Evolutionary conservation across 371 early-diverging fungal species (phyloP).

Genomic region (Blakeslea trispora): DNA sequence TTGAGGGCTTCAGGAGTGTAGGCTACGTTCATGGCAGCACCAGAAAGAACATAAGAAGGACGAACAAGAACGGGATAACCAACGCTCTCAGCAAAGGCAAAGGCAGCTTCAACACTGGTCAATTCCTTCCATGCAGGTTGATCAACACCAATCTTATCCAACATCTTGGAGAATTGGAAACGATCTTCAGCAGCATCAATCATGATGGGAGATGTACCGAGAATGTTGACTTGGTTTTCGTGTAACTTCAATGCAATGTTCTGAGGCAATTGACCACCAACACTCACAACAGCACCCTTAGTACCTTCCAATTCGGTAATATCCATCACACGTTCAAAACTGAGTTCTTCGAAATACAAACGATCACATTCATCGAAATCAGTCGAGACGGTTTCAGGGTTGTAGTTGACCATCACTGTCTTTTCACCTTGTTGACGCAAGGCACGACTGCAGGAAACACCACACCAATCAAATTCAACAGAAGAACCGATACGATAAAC

Average conservation of each 20-base stretch:
- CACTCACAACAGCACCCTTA: conserved; percentile 80
- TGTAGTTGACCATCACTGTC: conserved; percentile 97
- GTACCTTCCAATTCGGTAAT: conserved; percentile 87
- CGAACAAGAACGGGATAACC: conserved; percentile 93
- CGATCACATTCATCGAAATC: conserved; percentile 96
- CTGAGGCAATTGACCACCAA: conserved; percentile 94
- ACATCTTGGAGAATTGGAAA: conserved; percentile 87
- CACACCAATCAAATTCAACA: conserved; percentile 96
- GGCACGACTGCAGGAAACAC: conserved; percentile 80
- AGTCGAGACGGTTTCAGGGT: conserved; percentile 96
- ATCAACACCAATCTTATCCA: conserved; percentile 90
- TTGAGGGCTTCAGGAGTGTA: conserved; percentile 71
- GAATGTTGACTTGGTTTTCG: conserved; percentile 67
- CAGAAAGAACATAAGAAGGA: conserved; percentile 94
- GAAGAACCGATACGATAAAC: conserved; percentile 94
- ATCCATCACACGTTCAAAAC: conserved; percentile 90
- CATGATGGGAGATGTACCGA: conserved; percentile 90
- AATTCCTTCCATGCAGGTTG: conserved; percentile 95
- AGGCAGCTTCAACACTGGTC: conserved; percentile 77
- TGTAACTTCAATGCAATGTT: conserved; percentile 89
- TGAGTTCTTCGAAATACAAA: conserved; percentile 92
- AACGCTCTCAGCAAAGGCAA: conserved; percentile 78
- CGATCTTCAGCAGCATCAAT: conserved; percentile 94
- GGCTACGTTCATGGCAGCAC: conserved; percentile 96
- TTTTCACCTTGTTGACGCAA: conserved; percentile 76